Evolutionary conservation across 23 red algal genomes (phyloP).

Genomic region (Cyanidioschyzon merolae): DNA sequence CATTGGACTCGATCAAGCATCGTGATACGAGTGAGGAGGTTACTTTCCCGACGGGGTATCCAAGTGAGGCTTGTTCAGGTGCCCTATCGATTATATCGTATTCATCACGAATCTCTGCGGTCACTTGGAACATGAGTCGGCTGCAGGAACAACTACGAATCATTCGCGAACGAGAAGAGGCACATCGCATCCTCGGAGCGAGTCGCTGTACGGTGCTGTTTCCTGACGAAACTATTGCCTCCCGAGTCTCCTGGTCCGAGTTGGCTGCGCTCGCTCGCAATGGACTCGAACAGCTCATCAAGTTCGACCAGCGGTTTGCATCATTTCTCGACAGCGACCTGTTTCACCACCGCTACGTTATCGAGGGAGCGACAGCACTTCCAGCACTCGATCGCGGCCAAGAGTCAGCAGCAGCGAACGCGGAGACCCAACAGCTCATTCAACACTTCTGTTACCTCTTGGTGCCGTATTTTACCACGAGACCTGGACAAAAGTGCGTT

Average conservation of each 20-base stretch:
- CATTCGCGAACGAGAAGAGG: not conserved
- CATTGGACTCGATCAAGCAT: too few species aligned
- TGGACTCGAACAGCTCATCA: not conserved
- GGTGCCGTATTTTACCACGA: not conserved
- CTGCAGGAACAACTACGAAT: not conserved
- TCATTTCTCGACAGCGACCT: not conserved
- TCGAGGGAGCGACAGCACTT: not conserved
- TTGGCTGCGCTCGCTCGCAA: not conserved
- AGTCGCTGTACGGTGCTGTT: not conserved
- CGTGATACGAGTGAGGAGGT: too few species aligned
- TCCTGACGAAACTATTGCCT: not conserved
- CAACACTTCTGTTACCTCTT: constrained; percentile 2
- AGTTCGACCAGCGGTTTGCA: not conserved
- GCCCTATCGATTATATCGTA: too few species aligned
- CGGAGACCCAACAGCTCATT: not conserved
- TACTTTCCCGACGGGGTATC: too few species aligned
- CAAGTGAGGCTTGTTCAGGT: too few species aligned
- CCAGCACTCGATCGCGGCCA: not conserved
- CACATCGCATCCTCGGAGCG: not conserved
- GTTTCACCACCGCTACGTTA: not conserved
- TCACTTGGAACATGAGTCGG: not conserved
- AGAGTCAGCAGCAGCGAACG: not conserved
- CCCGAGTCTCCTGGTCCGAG: not conserved
- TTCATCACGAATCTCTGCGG: too few species aligned
- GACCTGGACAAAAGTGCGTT: constrained; percentile 14